Base-by-base conservation (phyloP, 306 rosid genomes). In the Fragaria ananassa region DNA sequence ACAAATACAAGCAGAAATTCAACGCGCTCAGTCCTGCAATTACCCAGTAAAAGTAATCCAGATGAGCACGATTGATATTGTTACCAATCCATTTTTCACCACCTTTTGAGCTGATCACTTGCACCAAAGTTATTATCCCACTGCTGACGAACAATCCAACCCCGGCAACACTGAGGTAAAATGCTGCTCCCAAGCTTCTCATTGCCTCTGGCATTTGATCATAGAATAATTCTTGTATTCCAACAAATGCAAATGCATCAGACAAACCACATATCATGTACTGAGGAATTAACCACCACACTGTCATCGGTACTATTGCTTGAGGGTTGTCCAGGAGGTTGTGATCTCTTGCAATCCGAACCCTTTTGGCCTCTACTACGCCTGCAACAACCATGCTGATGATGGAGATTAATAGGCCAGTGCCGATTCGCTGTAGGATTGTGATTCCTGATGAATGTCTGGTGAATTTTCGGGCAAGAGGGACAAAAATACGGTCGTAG, bases 211-310 rank as follows among this genome's bases (percentile, higher is more conserved):
- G 97, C 93, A 91, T 87, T 77, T 93, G 93, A 18, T 80, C 90
- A 42, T 93, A 93, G 81, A 88, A 89, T 42, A 93, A 60, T 14
- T 91, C 91, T 77, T 91, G 97, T 1, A 91, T 70, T 5, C 97
- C 98, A 6, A 91, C 83, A 5, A 85, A 56, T 6, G 97, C 14
- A 15, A 91, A 84, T 6, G 88, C 88, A 31, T 91, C 91, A 6
- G 93, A 76, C 0, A 89, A 39, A 0, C 97, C 92, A 3, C 87
- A 85, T 2, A 89, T 54, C 69, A 84, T 45, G 75, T 84, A 93
- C 35, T 91, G 97, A 69, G 98, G 98, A 37, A 93, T 87, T 14
- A 93, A 19, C 97, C 98, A 93, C 96, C 97, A 91, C 51, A 89
- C 72, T 50, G 58, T 77, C 78, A 93, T 91, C 4, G 98, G 97